Conservation (phyloP, 2,329 filamentous ascomycete species). For the Fusarium scirpi region DNA sequence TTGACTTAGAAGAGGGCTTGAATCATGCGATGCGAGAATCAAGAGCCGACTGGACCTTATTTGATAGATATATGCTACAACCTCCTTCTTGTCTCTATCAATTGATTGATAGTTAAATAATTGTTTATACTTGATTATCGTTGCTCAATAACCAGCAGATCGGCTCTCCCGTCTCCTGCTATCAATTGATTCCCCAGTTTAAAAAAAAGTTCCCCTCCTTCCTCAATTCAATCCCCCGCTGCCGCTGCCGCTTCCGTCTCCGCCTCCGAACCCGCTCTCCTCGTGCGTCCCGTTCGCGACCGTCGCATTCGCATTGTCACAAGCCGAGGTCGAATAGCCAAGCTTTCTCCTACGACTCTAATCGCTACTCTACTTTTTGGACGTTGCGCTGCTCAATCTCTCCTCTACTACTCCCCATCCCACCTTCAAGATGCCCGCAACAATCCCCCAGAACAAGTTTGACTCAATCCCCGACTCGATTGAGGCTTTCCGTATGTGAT, state of each 20-base stretch:
- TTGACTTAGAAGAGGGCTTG: slow-evolving; percentile 27
- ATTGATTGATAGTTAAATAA: neutral
- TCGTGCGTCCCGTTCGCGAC: slow-evolving; percentile 37
- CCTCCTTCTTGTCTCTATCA: neutral
- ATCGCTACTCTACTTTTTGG: slow-evolving; percentile 4
- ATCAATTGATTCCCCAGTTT: slow-evolving; percentile 8
- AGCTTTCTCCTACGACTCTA: neutral
- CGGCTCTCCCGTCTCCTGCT: neutral
- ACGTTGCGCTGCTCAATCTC: slow-evolving; percentile 5
- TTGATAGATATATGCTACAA: neutral
- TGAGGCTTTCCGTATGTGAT: slow-evolving; percentile 70
- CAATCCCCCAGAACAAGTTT: slow-evolving; percentile 67
- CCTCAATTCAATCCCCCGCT: slow-evolving; percentile 19
- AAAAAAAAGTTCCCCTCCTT: slow-evolving; percentile 34
- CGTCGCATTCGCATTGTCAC: slow-evolving; percentile 33
- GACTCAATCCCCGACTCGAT: slow-evolving; percentile 74
- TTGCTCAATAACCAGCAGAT: slow-evolving; percentile 24
- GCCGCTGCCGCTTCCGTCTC: slow-evolving; percentile 35
- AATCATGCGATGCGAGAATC: slow-evolving; percentile 43
- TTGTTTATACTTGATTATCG: neutral
- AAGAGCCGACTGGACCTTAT: slow-evolving; percentile 5
- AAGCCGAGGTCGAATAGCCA: slow-evolving; percentile 38
- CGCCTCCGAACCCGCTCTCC: slow-evolving; percentile 40
- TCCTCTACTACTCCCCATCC: slow-evolving; percentile 2
- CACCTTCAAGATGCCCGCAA: slow-evolving; percentile 60